These are phyloP conservation scores for Paecilomyces variotii DNA, from an alignment of 2,329 filamentous ascomycete genomes.

Conservation along the genomic window DNA sequence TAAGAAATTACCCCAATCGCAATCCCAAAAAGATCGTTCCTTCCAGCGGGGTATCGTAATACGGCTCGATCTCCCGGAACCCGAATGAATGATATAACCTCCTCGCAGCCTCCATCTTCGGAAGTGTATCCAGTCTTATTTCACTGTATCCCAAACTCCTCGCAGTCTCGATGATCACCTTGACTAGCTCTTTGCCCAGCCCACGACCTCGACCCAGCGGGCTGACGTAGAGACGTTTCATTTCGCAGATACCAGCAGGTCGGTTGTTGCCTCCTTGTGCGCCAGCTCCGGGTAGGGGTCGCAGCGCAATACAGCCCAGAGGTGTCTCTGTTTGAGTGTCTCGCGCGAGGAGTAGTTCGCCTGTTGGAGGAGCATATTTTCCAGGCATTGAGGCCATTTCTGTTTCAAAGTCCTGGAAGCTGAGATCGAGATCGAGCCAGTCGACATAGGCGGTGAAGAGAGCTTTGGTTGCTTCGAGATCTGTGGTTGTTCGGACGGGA, in stretches of 20 bases:
- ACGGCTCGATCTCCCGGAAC: slow-evolving; percentile 44
- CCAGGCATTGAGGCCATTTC: slow-evolving; percentile 49
- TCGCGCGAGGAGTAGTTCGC: slow-evolving; percentile 43
- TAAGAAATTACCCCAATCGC: slow-evolving; percentile 5
- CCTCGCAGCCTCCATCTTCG: slow-evolving; percentile 44
- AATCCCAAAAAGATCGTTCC: slow-evolving; percentile 46
- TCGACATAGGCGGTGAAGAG: slow-evolving; percentile 37
- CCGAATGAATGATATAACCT: slow-evolving; percentile 43
- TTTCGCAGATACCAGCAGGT: slow-evolving; percentile 36
- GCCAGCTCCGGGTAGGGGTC: slow-evolving; percentile 22
- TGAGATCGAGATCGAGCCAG: slow-evolving; percentile 46
- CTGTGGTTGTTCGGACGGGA: not conserved
- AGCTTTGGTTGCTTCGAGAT: slow-evolving; percentile 24
- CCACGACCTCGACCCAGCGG: slow-evolving; percentile 43
- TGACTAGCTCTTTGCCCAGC: slow-evolving; percentile 42
- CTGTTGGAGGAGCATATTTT: slow-evolving; percentile 40
- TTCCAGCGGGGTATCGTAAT: slow-evolving; percentile 50
- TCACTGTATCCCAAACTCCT: slow-evolving; percentile 42
- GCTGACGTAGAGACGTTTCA: slow-evolving; percentile 51
- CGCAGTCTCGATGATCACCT: slow-evolving; percentile 38
- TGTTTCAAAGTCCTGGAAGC: slow-evolving; percentile 47
- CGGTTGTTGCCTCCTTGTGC: not conserved
- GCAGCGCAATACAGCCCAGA: slow-evolving; percentile 46
- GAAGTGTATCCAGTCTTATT: slow-evolving; percentile 50
- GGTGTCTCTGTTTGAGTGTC: not conserved